These are phyloP conservation scores for Mentha longifolia DNA, from an alignment of 257 asterid species.

Conservation along the genomic window DNA sequence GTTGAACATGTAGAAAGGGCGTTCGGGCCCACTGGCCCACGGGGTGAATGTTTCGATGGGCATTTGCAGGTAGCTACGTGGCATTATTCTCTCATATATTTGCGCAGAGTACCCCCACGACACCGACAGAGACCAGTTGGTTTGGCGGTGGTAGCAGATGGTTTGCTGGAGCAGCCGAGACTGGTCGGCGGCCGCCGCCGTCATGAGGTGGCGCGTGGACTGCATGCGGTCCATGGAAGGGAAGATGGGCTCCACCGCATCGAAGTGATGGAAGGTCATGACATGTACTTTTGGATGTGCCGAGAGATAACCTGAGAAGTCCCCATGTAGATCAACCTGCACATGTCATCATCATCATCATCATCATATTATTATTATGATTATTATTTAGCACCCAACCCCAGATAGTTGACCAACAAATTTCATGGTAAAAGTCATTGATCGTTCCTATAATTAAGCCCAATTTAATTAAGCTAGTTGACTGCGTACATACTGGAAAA, in stretches of 20 bases:
- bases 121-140: constrained; percentile 56
- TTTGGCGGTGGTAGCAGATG: constrained; percentile 48
- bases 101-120: constrained; percentile 61
- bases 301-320: constrained; percentile 57
- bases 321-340: constrained; percentile 57
- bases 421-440: no score
- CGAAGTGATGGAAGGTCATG: constrained; percentile 64
- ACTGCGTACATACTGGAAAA: no score
- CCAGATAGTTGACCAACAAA: no score
- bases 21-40: constrained; percentile 40
- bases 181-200: constrained; percentile 55
- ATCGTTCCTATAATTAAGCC: no score
- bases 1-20: constrained; percentile 57
- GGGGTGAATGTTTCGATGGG: constrained; percentile 55
- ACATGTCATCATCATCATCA: background rate
- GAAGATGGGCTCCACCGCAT: constrained; percentile 52
- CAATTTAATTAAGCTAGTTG: no score
- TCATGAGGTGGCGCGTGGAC: constrained; percentile 65
- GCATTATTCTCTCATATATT: no score
- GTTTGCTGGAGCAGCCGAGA: constrained; percentile 61
- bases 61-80: constrained; percentile 52
- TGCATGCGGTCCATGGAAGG: constrained; percentile 50
- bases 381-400: no score
- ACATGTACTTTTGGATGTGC: constrained; percentile 60
- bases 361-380: no score